A percentile compares a stretch with the other conserved stretches of the same genome.
phyloP scores from a whole-genome alignment of 495 filamentous ascomycete genomes.

The Cercophora newfieldiana region DNA sequence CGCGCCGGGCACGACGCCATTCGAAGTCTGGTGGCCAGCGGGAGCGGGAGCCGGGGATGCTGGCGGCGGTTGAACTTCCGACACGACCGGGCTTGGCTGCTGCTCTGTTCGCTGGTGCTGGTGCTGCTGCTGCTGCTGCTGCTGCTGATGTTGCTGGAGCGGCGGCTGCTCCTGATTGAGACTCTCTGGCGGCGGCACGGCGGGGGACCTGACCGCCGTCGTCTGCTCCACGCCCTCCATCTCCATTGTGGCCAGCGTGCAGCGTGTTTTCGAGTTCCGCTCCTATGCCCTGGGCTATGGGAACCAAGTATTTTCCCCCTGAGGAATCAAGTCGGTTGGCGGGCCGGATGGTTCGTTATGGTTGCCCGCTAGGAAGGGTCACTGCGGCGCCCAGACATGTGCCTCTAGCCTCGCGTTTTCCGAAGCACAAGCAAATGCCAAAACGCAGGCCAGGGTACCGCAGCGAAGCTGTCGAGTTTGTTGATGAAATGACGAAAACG shows the following conservation, averaged over 20 bases:
- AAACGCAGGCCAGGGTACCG: background rate
- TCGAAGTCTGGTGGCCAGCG: background rate
- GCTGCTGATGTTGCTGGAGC: background rate
- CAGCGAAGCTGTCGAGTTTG: background rate
- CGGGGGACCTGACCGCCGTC: background rate
- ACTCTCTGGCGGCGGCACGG: background rate
- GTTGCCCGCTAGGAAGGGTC: background rate
- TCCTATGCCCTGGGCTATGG: background rate
- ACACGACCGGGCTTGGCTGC: constrained; percentile 17
- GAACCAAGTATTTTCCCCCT: background rate
- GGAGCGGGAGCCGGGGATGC: constrained; percentile 9
- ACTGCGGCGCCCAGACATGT: background rate
- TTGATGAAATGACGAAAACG: background rate
- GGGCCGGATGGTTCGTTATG: background rate
- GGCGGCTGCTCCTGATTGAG: background rate
- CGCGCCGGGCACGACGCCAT: constrained; percentile 1
- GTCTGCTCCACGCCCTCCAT: constrained; percentile 16
- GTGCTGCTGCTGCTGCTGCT: background rate
- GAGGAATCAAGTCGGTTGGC: background rate
- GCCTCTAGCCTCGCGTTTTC: background rate
- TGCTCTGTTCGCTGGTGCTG: constrained; percentile 7
- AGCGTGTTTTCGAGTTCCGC: background rate
- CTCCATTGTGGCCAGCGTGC: constrained; percentile 3
- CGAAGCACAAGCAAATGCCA: background rate
- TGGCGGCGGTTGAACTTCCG: constrained; percentile 12